These are phyloP conservation scores for Colletotrichum sp. DNA, from an alignment of 2,329 filamentous ascomycete genomes.

Conservation along the genomic window DNA sequence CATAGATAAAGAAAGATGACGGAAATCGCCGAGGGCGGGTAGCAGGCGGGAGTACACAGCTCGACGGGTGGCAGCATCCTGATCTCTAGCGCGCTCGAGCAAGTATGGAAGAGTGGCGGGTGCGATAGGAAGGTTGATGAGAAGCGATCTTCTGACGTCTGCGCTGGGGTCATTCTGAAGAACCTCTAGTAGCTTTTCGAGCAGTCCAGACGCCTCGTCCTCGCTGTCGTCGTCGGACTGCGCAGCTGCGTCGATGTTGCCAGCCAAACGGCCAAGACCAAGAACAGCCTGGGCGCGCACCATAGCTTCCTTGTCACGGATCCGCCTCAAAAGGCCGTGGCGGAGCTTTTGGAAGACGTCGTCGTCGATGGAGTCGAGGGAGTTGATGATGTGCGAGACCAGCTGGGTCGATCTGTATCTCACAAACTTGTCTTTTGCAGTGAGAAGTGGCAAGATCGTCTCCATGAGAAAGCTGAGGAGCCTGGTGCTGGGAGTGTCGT, in stretches of 20 bases:
- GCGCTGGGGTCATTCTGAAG: slow-evolving; percentile 94
- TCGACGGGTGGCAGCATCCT: slow-evolving; percentile 82
- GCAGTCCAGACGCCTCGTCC: slow-evolving; percentile 68
- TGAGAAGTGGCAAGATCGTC: slow-evolving; percentile 75
- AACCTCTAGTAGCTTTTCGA: slow-evolving; percentile 85
- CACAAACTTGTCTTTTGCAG: slow-evolving; percentile 90
- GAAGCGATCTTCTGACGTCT: slow-evolving; percentile 86
- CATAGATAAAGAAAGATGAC: slow-evolving; percentile 91
- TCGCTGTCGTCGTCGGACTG: slow-evolving; percentile 75
- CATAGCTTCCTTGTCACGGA: slow-evolving; percentile 92
- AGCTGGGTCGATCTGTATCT: slow-evolving; percentile 90
- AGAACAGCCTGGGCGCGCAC: slow-evolving; percentile 92
- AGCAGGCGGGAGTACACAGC: slow-evolving; percentile 87
- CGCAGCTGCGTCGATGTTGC: slow-evolving; percentile 74
- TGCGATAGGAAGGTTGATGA: slow-evolving; percentile 89
- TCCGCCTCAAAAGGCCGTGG: slow-evolving; percentile 79
- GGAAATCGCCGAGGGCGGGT: slow-evolving; percentile 90
- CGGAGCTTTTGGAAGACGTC: slow-evolving; percentile 85
- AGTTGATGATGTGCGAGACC: slow-evolving; percentile 90
- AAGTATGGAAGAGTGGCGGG: slow-evolving; percentile 84
- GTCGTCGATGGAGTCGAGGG: slow-evolving; percentile 89
- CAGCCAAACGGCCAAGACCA: slow-evolving; percentile 84
- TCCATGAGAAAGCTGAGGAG: slow-evolving; percentile 78
- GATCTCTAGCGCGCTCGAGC: slow-evolving; percentile 87
- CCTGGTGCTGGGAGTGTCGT: slow-evolving; percentile 84